Evolutionary conservation across 306 rosid species (phyloP).

Genomic region (Begonia masoniana): DNA sequence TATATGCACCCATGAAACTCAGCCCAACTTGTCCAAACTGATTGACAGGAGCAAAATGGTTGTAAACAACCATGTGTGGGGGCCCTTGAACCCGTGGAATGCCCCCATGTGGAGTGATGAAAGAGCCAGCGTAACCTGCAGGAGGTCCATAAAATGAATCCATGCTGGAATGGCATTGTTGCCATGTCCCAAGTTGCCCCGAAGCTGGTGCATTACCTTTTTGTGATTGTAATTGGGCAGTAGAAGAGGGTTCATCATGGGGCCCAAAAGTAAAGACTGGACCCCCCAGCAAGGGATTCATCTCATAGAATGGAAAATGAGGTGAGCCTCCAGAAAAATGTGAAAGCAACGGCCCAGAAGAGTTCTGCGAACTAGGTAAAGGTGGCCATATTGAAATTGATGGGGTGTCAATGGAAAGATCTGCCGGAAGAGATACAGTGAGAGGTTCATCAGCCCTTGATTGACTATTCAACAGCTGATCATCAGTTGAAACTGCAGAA

Average conservation of each 20-base stretch:
- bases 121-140: slow-evolving; percentile 80
- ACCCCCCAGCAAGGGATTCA: slow-evolving; percentile 92
- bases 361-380: slow-evolving; percentile 53
- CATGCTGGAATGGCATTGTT: slow-evolving; percentile 83
- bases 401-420: slow-evolving; percentile 79
- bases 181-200: slow-evolving; percentile 69
- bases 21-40: slow-evolving; percentile 95
- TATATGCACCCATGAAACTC: slow-evolving; percentile 98
- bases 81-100: slow-evolving; percentile 96
- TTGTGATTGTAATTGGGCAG: slow-evolving; percentile 55
- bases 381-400: slow-evolving; percentile 83
- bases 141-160: slow-evolving; percentile 95
- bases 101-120: slow-evolving; percentile 83
- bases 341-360: slow-evolving; percentile 70
- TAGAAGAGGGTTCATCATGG: slow-evolving; percentile 64
- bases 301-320: slow-evolving; percentile 85
- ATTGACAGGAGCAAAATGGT: slow-evolving; percentile 94
- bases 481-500: slow-evolving; percentile 43
- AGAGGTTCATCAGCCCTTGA: slow-evolving; percentile 79
- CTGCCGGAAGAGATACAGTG: slow-evolving; percentile 82
- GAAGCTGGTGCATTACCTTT: slow-evolving; percentile 44
- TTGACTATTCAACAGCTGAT: slow-evolving; percentile 45
- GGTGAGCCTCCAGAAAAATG: slow-evolving; percentile 77
- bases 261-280: slow-evolving; percentile 84
- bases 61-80: slow-evolving; percentile 95